Conservation (phyloP, 73 alveolate genomes). For the Effrenium voratum region DNA sequence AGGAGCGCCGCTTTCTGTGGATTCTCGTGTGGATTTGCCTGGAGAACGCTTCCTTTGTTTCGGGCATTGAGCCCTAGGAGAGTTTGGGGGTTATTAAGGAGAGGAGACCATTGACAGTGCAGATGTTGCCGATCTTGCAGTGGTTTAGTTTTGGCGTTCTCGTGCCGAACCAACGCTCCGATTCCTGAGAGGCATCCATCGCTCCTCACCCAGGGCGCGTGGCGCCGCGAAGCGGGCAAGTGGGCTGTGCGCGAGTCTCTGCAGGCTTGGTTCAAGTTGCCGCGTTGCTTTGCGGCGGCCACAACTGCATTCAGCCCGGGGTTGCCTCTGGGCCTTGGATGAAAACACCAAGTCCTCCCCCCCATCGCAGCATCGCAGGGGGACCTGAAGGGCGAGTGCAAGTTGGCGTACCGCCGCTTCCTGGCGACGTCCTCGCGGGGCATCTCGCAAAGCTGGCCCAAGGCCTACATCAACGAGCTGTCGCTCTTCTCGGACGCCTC, state of each 20-base stretch:
- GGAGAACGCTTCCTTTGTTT: neutral
- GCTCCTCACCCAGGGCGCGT: slow-evolving; percentile 31
- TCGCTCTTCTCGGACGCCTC: slow-evolving; percentile 62
- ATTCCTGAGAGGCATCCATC: slow-evolving; percentile 92
- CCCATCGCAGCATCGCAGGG: too few species aligned
- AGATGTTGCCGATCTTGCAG: too few species aligned
- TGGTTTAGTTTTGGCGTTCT: too few species aligned
- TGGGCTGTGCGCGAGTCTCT: neutral
- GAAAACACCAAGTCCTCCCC: too few species aligned
- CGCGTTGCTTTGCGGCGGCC: neutral
- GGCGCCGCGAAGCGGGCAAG: slow-evolving; percentile 45
- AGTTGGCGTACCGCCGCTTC: slow-evolving; percentile 65
- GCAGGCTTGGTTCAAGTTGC: neutral
- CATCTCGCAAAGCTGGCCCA: slow-evolving; percentile 80
- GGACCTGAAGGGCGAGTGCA: slow-evolving; percentile 19
- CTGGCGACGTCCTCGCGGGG: slow-evolving; percentile 85
- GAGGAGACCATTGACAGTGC: too few species aligned
- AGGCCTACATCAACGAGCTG: slow-evolving; percentile 90
- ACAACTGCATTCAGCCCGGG: too few species aligned
- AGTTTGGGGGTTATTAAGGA: too few species aligned
- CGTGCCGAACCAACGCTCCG: too few species aligned
- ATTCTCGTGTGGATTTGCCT: neutral
- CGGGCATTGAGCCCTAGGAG: neutral
- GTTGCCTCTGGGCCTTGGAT: too few species aligned
- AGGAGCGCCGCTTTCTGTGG: neutral